These are phyloP conservation scores for Moesziomyces globuligerus DNA, from an alignment of 1,284 basidiomycete species.

Conservation along the genomic window DNA sequence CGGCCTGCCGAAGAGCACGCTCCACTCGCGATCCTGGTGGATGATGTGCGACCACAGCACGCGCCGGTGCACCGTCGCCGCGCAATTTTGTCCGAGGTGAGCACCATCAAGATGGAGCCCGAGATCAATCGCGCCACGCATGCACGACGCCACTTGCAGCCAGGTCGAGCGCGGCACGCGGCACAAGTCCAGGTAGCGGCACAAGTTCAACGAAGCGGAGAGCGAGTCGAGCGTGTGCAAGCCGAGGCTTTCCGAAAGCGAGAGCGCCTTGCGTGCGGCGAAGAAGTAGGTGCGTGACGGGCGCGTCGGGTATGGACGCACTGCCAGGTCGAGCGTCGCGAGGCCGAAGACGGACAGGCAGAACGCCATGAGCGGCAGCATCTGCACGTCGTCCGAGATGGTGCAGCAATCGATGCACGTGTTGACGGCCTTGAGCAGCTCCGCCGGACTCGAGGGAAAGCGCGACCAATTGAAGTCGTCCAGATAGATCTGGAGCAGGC, in stretches of 20 bases:
- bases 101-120: conserved; percentile 36
- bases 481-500: conserved; percentile 31
- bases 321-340: conserved; percentile 32
- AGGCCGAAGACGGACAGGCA: conserved; percentile 33
- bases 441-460: conserved; percentile 24
- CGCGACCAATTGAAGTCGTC: conserved; percentile 47
- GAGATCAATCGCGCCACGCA: conserved; percentile 42
- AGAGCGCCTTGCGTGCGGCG: conserved; percentile 41
- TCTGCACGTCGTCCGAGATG: conserved; percentile 37
- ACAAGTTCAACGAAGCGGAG: conserved; percentile 35
- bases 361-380: conserved; percentile 43
- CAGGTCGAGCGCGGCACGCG: conserved; percentile 39
- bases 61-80: conserved; percentile 26
- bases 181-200: conserved; percentile 40
- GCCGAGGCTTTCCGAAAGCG: conserved; percentile 34
- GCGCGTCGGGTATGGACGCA: conserved; percentile 39
- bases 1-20: conserved; percentile 36
- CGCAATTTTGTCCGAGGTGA: conserved; percentile 32
- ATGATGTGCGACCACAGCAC: conserved; percentile 45
- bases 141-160: conserved; percentile 41
- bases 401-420: conserved; percentile 29
- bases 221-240: conserved; percentile 44
- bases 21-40: conserved; percentile 45
- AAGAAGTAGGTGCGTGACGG: conserved; percentile 41
- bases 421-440: conserved; percentile 20